These are phyloP conservation scores for Xylaria bambusicola DNA, from an alignment of 495 filamentous ascomycete species.

Conservation along the genomic window DNA sequence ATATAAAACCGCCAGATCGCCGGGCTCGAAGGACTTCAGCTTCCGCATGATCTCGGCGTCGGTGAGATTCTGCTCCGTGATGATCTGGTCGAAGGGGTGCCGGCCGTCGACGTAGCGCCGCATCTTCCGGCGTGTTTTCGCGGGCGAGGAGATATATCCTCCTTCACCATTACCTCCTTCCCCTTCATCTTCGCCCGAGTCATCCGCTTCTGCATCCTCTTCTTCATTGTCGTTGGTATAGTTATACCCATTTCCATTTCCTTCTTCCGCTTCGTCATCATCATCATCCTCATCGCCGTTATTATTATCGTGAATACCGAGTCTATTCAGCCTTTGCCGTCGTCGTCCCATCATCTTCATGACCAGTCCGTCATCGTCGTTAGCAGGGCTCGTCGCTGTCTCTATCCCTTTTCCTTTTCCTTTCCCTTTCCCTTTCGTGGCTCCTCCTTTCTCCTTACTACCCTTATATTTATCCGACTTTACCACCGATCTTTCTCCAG, in stretches of 20 bases:
- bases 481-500: no score
- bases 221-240: no score
- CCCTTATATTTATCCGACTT: no score
- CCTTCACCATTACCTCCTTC: no score
- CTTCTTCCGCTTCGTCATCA: not conserved
- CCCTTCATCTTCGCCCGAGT: no score
- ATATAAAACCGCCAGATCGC: conserved; percentile 54
- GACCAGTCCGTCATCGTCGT: conserved; percentile 14
- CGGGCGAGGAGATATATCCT: no score
- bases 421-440: not conserved
- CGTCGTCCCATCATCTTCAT: conserved; percentile 20
- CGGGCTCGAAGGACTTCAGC: conserved; percentile 45
- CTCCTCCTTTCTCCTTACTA: no score
- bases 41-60: conserved; percentile 59
- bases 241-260: not conserved
- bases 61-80: conserved; percentile 68
- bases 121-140: conserved; percentile 57
- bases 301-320: conserved; percentile 12
- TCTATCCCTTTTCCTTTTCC: conserved; percentile 1
- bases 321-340: not conserved
- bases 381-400: not conserved
- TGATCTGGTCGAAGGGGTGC: conserved; percentile 89
- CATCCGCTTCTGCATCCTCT: no score
- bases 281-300: conserved; percentile 21
- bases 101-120: conserved; percentile 75